Percentiles rank a stretch among this genome's conserved stretches.
These are phyloP conservation scores for Achlya hypogyna DNA, from an alignment of 352 stramenopile species.

Conservation along the genomic window DNA sequence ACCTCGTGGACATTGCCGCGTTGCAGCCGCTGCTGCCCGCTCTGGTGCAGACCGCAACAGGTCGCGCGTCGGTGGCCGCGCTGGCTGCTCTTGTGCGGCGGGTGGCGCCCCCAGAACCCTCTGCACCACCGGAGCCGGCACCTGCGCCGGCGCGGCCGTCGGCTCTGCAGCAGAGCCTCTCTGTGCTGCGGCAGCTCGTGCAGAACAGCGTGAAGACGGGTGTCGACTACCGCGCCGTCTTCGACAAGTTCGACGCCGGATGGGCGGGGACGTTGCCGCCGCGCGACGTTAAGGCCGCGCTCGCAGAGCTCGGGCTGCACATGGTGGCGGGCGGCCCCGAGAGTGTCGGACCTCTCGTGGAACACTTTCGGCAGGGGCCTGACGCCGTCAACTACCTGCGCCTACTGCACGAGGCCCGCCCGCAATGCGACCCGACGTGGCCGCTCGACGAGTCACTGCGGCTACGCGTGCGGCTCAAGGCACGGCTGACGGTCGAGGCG, in stretches of 20 bases:
- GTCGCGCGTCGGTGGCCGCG: conserved; percentile 27
- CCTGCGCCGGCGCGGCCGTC: neutral
- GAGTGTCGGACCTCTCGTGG: conserved; percentile 30
- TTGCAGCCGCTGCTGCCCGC: conserved; percentile 3
- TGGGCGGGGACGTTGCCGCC: conserved; percentile 38
- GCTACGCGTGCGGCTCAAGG: conserved; percentile 22
- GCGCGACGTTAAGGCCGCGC: conserved; percentile 43
- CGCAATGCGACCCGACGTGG: neutral
- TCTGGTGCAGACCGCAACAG: neutral
- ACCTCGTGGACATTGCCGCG: conserved; percentile 14
- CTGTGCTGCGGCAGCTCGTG: conserved; percentile 24
- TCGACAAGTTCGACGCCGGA: conserved; percentile 36
- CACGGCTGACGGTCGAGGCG: conserved; percentile 23
- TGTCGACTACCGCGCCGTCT: conserved; percentile 39
- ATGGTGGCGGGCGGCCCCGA: conserved; percentile 2
- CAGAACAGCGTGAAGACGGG: conserved; percentile 29
- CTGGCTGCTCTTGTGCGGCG: conserved; percentile 27
- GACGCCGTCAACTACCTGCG: conserved; percentile 17
- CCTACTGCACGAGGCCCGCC: neutral
- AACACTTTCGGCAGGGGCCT: conserved; percentile 16
- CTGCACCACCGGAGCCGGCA: neutral
- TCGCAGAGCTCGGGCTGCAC: conserved; percentile 33
- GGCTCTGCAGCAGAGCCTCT: neutral
- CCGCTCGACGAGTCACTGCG: neutral
- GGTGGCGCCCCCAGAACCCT: neutral